phyloP scores from a whole-genome alignment of 1,284 basidiomycete genomes.

The Wallemia mellicola region DNA sequence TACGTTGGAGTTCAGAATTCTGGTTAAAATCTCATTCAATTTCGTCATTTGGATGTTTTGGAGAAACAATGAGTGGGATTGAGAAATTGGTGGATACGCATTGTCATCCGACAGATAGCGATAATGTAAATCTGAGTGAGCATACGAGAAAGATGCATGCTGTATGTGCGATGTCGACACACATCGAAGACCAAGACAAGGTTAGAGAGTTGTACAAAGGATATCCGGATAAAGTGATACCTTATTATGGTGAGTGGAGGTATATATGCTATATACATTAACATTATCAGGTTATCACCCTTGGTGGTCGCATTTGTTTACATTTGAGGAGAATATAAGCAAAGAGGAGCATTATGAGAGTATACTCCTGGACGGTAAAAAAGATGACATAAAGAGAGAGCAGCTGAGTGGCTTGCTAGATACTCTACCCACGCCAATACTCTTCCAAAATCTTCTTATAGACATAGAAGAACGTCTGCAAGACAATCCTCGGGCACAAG shows the following conservation, averaged over 20 bases:
- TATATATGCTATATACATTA: neutral
- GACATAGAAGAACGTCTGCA: neutral
- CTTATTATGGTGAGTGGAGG: neutral
- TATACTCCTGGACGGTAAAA: neutral
- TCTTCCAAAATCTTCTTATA: neutral
- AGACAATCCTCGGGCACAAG: neutral
- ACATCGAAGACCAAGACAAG: neutral
- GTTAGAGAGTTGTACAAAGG: neutral
- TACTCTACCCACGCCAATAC: neutral
- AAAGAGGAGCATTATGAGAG: neutral
- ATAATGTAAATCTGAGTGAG: neutral
- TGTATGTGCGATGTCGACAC: neutral
- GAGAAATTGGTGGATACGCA: neutral
- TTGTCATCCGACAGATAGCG: neutral
- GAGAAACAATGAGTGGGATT: neutral
- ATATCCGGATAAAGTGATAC: neutral
- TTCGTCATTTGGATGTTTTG: neutral
- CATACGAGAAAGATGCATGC: neutral
- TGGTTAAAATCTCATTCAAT: neutral
- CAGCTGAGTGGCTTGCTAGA: neutral
- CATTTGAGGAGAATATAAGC: neutral
- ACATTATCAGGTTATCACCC: neutral
- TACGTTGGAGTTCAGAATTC: neutral
- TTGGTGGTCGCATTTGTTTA: neutral
- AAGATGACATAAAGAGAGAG: neutral